Evolutionary conservation across 495 filamentous ascomycete species (phyloP), one percentile per base, ranked within the genome.

Genomic region (Hypoxylon subgilvum): DNA sequence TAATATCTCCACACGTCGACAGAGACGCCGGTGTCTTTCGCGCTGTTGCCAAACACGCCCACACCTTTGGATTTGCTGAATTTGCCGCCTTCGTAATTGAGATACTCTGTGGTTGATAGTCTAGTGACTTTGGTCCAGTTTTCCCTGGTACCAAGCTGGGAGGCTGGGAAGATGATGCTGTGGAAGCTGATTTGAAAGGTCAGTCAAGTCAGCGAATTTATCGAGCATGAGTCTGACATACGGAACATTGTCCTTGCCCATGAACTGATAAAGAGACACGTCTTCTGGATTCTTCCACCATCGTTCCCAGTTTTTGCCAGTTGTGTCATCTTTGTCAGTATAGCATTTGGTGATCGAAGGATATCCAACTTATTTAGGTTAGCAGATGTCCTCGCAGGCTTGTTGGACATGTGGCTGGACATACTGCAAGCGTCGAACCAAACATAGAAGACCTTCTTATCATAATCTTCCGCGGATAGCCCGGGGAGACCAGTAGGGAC

Each of bases 201-300:
- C 43, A 65, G 61, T 13, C 27, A 6, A 7, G 18, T 30, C 12
- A 3, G 13, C 13, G 14, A 27, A 21, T 16, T 25, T 12, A 34
- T 1, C 38, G 17, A 19, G 14, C 16, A 25, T 21, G n/a, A n/a
- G 4, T n/a, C 83, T 86, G 72, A 95, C 92, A 76, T 92, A 97
- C 17, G 89, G 88, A 8, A 96, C 90, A 58, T 97, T 97, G 76
- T 97, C 93, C 74, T 97, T 97, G 72, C 93, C 93, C 84, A 97
- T 87, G 81, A 97, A 97, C 72, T 98, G 94, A 72, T 94, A 97
- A 4, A 98, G 84, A 67, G 87, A 83, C 27, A 97, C 93, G 31
- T 96, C 78, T 17, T 93, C 85, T 5, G 91, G 90, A 71, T 96
- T 86, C 60, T 86, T 85, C 94, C 94, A 98, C 94, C 94, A 98